phyloP scores from a whole-genome alignment of 2,329 filamentous ascomycete genomes.

The Neopestalotiopsis sp. region DNA sequence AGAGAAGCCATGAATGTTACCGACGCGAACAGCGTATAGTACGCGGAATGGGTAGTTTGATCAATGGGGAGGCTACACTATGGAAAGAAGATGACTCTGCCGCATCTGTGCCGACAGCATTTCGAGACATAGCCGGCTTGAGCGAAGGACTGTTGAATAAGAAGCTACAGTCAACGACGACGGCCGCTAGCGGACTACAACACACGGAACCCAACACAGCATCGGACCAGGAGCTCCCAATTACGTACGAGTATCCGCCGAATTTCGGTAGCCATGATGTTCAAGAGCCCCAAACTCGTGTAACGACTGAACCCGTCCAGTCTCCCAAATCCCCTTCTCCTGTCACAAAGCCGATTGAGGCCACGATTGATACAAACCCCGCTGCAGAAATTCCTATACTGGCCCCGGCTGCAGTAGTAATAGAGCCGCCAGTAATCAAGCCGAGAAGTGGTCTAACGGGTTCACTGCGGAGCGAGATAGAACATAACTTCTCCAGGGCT shows the following conservation, averaged over 20 bases:
- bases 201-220: neutral
- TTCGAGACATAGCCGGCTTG: conserved; percentile 4
- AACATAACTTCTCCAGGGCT: conserved; percentile 45
- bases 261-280: neutral
- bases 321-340: neutral
- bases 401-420: neutral
- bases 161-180: conserved; percentile 8
- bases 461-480: conserved; percentile 10
- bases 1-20: conserved; percentile 18
- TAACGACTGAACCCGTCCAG: neutral
- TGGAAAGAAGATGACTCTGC: conserved; percentile 24
- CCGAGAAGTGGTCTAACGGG: conserved; percentile 1
- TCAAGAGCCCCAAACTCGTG: neutral
- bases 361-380: neutral
- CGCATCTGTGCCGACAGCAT: neutral
- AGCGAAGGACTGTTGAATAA: conserved; percentile 27
- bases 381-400: neutral
- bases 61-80: conserved; percentile 27
- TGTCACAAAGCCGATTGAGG: neutral
- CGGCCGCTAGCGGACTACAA: neutral
- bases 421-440: conserved; percentile 5
- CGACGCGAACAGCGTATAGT: conserved; percentile 28
- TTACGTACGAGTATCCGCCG: neutral
- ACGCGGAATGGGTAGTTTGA: conserved; percentile 27
- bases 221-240: neutral